Conservation (phyloP, 306 rosid species). For the Psophocarpus tetragonolobus region DNA sequence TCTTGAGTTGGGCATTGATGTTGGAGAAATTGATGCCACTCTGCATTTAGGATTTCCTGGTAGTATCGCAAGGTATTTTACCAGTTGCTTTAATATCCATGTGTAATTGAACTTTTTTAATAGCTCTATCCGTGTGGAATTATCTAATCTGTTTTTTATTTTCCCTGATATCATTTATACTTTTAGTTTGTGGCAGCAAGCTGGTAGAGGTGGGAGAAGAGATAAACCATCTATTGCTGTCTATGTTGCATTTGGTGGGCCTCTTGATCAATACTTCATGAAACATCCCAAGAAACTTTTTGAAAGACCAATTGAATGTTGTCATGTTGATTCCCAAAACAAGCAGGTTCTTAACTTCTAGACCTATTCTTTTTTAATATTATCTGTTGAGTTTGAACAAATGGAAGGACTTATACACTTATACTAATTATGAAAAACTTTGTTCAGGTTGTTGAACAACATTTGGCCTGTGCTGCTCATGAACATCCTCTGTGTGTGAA, state of each 20-base stretch:
- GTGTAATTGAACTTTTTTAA: slow-evolving; percentile 18
- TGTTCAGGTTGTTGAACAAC: slow-evolving; percentile 83
- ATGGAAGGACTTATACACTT: slow-evolving; percentile 25
- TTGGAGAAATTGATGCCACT: slow-evolving; percentile 91
- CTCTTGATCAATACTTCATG: slow-evolving; percentile 96
- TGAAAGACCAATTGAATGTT: slow-evolving; percentile 88
- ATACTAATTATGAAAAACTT: slow-evolving; percentile 31
- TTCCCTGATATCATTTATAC: slow-evolving; percentile 16
- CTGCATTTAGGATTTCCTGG: slow-evolving; percentile 99
- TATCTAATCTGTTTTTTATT: slow-evolving; percentile 7
- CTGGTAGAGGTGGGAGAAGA: slow-evolving; percentile 97
- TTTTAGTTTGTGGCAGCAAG: slow-evolving; percentile 95
- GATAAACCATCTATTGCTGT: slow-evolving; percentile 83
- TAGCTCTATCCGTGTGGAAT: slow-evolving; percentile 21
- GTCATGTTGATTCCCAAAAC: slow-evolving; percentile 83
- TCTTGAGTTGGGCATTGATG: slow-evolving; percentile 98
- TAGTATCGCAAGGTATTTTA: slow-evolving; percentile 77
- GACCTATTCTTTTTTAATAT: slow-evolving; percentile 17
- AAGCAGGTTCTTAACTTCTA: slow-evolving; percentile 66
- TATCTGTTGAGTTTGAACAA: background rate
- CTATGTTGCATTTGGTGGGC: slow-evolving; percentile 88
- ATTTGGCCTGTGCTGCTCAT: slow-evolving; percentile 83
- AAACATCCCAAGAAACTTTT: slow-evolving; percentile 76
- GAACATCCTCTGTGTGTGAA: slow-evolving; percentile 70
- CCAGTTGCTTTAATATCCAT: background rate